Evolutionary conservation across 1,139 yeast genomes (phyloP), one percentile per base, ranked within the genome.

Genomic region (Saccharomyces hybrid): DNA sequence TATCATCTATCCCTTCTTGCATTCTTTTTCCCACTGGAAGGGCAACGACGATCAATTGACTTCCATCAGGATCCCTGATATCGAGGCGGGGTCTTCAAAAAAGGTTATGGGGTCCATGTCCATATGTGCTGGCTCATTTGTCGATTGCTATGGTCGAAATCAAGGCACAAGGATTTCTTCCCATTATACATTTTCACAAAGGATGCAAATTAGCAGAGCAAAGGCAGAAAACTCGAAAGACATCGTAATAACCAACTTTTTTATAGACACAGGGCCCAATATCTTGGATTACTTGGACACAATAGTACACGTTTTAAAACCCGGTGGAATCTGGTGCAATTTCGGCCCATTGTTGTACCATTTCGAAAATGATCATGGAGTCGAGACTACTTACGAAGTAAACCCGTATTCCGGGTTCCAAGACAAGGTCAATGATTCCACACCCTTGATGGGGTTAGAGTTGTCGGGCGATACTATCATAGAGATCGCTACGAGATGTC

Each of bases 291-390:
- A 89, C 57, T 59, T 90, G 48, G 78, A 76, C 54, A 74, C 88
- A 0, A 79, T 90, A 0, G 67, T 74, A 20, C 75, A 82, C 58
- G 74, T 81, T 23, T 66, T 88, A 55, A 74, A 74, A 50, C 67
- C 73, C 0, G 79, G 79, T 5, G 95, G 95, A 0, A 61, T 73
- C 13, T 89, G 97, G 96, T 75, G 88, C 54, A 90, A 90, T 68
- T 81, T 85, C 63, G 97, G 97, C 0, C 97, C 97, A 0, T 72
- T 89, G 28, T 70, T 86, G 52, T 89, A 96, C 95, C 97, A 90
- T 70, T 85, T 80, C 66, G 96, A 88, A 63, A 81, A 80, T 53
- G 81, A 79, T 50, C 70, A 68, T 27, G 59, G 66, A 57, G 31
- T 61, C 14, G 61, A 59, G 27, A 50, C 53, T 4, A 53, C 53